Evolutionary conservation across 495 filamentous ascomycete species (phyloP).

Genomic region (Collariella sp.): DNA sequence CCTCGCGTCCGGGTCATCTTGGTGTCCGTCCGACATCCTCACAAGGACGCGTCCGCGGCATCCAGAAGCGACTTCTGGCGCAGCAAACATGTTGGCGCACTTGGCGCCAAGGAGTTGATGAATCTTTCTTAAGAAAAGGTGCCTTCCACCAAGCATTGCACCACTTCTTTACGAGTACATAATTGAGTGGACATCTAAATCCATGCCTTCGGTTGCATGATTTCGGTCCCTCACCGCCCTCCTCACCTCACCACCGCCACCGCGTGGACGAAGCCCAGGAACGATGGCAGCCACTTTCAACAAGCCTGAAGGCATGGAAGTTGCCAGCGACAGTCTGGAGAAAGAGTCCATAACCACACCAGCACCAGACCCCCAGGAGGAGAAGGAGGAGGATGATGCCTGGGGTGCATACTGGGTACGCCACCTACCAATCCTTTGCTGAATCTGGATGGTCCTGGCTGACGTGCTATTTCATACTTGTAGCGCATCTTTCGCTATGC

Average conservation of each 20-base stretch:
- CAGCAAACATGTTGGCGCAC: not conserved
- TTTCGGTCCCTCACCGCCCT: not conserved
- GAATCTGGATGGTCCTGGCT: not conserved
- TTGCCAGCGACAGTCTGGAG: not conserved
- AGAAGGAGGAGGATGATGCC: not conserved
- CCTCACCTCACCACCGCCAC: not conserved
- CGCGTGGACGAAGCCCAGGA: too few species aligned
- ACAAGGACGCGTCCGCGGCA: not conserved
- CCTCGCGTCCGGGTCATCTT: not conserved
- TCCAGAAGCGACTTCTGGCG: too few species aligned
- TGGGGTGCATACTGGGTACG: conserved; percentile 13
- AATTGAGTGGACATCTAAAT: not conserved
- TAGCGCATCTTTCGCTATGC: conserved; percentile 21
- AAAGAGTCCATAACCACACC: not conserved
- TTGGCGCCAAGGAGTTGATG: conserved; percentile 5
- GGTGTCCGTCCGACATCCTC: not conserved
- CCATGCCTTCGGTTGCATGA: not conserved
- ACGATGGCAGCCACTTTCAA: not conserved
- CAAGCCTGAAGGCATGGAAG: not conserved
- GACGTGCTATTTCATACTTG: not conserved
- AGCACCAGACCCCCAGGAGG: not conserved
- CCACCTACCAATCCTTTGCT: not conserved
- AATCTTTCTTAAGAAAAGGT: not conserved
- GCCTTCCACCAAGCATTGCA: not conserved
- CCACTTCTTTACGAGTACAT: not conserved